A percentile compares a stretch with the other conserved stretches of the same genome.
phyloP scores from a whole-genome alignment of 2,329 filamentous ascomycete species.

The Leptographium galeiforme region DNA sequence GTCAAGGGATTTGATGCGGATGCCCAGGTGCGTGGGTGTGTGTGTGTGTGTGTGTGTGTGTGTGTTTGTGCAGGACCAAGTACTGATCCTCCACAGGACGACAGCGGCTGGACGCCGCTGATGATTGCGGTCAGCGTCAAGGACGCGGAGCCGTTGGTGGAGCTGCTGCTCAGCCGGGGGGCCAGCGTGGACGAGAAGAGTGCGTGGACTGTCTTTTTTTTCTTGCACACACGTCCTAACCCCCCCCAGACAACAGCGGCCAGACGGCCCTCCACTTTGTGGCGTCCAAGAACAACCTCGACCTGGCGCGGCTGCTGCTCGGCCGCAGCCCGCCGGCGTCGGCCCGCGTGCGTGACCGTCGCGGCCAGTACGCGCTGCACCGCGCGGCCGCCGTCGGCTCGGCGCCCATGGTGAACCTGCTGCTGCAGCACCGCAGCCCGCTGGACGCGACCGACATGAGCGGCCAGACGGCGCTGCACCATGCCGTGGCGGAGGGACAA shows the following conservation, averaged over 20 bases:
- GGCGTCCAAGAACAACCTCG: slow-evolving; percentile 77
- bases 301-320: slow-evolving; percentile 67
- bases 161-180: slow-evolving; percentile 52
- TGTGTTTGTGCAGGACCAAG: too few species aligned
- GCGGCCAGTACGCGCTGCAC: slow-evolving; percentile 84
- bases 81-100: slow-evolving; percentile 47
- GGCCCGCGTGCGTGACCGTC: slow-evolving; percentile 66
- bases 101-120: slow-evolving; percentile 67
- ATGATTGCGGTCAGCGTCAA: slow-evolving; percentile 71
- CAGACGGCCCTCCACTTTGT: slow-evolving; percentile 85
- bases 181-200: slow-evolving; percentile 66
- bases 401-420: slow-evolving; percentile 68
- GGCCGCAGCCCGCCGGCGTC: slow-evolving; percentile 56
- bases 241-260: not conserved
- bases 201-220: slow-evolving; percentile 16
- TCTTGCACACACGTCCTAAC: not conserved
- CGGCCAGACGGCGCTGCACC: slow-evolving; percentile 82
- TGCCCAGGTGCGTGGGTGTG: slow-evolving; percentile 42
- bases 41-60: slow-evolving; percentile 25
- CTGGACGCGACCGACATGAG: slow-evolving; percentile 71
- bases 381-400: slow-evolving; percentile 83
- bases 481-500: slow-evolving; percentile 65
- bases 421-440: slow-evolving; percentile 67
- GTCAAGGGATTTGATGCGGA: slow-evolving; percentile 70
- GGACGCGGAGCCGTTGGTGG: slow-evolving; percentile 55